phyloP scores from a whole-genome alignment of 1,139 yeast genomes.

The Diutina rugosa region DNA sequence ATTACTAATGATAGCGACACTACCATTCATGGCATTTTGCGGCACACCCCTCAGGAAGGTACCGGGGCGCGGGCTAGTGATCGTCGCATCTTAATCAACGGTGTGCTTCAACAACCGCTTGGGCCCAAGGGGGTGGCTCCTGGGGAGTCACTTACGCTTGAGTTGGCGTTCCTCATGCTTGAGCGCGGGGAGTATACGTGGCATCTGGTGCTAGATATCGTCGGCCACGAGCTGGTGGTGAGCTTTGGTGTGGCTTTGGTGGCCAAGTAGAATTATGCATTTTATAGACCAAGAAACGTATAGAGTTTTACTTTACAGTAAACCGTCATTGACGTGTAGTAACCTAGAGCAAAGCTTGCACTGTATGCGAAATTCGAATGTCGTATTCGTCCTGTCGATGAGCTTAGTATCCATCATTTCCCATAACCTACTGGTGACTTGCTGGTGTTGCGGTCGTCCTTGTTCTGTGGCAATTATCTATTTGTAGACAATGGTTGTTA shows the following conservation, averaged over 20 bases:
- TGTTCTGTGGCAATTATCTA: no score
- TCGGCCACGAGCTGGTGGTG: not conserved
- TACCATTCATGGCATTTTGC: conserved; percentile 41
- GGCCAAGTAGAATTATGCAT: not conserved
- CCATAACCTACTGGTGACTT: no score
- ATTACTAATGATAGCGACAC: conserved; percentile 30
- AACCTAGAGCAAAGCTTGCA: no score
- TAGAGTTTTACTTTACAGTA: no score
- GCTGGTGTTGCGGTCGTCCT: no score
- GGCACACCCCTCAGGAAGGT: conserved; percentile 47
- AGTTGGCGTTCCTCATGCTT: conserved; percentile 45
- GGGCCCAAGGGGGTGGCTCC: conserved; percentile 27
- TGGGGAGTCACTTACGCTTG: conserved; percentile 24
- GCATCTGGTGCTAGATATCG: conserved; percentile 16
- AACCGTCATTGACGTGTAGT: no score
- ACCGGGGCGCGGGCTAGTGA: conserved; percentile 23
- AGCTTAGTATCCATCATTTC: no score
- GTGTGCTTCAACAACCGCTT: conserved; percentile 44
- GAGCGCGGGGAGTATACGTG: conserved; percentile 71
- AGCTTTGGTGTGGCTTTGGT: not conserved
- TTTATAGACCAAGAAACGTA: not conserved
- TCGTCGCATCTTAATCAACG: conserved; percentile 44
- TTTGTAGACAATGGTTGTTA: no score
- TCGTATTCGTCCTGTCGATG: no score
- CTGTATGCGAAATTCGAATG: no score